phyloP scores from a whole-genome alignment of 2,329 filamentous ascomycete species.

The Byssothecium circinans region DNA sequence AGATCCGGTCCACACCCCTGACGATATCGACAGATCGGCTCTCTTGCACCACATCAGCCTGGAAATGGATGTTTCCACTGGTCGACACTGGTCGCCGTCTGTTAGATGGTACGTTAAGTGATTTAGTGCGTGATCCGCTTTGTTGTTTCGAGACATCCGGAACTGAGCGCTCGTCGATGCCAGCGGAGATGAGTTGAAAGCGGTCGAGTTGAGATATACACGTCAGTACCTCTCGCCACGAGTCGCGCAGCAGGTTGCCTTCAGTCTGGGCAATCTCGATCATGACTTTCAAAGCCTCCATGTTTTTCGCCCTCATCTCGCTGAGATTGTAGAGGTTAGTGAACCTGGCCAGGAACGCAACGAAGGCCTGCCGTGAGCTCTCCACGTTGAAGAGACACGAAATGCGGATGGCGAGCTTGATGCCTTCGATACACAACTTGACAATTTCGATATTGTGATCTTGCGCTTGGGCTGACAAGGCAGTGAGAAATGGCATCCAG shows the following conservation, averaged over 20 bases:
- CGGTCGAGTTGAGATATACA: constrained; percentile 95
- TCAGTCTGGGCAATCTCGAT: constrained; percentile 92
- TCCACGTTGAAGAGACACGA: constrained; percentile 91
- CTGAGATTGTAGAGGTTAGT: constrained; percentile 95
- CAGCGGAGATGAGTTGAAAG: constrained; percentile 90
- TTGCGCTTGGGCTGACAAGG: constrained; percentile 88
- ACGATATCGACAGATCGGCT: constrained; percentile 91
- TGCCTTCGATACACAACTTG: constrained; percentile 88
- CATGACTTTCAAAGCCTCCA: constrained; percentile 89
- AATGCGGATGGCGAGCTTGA: constrained; percentile 90
- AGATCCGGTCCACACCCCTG: constrained; percentile 90
- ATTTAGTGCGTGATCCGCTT: constrained; percentile 62
- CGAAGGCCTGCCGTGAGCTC: constrained; percentile 92
- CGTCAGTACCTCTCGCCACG: constrained; percentile 94
- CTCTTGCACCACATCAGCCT: constrained; percentile 84
- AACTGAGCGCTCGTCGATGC: constrained; percentile 87
- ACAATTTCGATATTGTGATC: constrained; percentile 93
- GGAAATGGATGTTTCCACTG: constrained; percentile 54
- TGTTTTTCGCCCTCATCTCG: constrained; percentile 93
- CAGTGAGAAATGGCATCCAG: constrained; percentile 99
- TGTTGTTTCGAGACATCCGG: constrained; percentile 82
- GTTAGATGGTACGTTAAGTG: constrained; percentile 63
- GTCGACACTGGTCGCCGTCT: constrained; percentile 51
- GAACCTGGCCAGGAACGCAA: constrained; percentile 87
- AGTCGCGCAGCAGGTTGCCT: constrained; percentile 83